Evolutionary conservation across 768 basidiomycete species (phyloP).

Genomic region (Pholiota conissans): DNA sequence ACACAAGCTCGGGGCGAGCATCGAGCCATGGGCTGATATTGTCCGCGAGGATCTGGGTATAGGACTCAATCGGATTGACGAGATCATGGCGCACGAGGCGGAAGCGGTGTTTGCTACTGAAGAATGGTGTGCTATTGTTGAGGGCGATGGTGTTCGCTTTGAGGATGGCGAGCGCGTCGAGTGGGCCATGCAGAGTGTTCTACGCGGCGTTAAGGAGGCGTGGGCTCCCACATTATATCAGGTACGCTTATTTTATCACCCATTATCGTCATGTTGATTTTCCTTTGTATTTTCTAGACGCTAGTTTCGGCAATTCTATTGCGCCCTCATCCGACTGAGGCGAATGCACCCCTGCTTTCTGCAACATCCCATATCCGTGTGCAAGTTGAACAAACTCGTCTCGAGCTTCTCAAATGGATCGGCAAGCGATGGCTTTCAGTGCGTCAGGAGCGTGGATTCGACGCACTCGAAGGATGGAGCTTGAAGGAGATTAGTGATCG

Average conservation of each 20-base stretch:
- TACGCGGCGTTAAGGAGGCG: slow-evolving; percentile 61
- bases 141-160: slow-evolving; percentile 70
- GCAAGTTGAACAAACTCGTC: slow-evolving; percentile 70
- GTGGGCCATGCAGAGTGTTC: slow-evolving; percentile 65
- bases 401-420: slow-evolving; percentile 73
- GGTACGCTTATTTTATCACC: slow-evolving; percentile 33
- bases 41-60: slow-evolving; percentile 66
- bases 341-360: slow-evolving; percentile 60
- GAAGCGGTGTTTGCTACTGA: slow-evolving; percentile 64
- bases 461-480: slow-evolving; percentile 81
- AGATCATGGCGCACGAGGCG: slow-evolving; percentile 56
- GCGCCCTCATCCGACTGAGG: slow-evolving; percentile 60
- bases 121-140: slow-evolving; percentile 78
- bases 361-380: slow-evolving; percentile 70
- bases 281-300: slow-evolving; percentile 40
- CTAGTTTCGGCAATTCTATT: slow-evolving; percentile 75
- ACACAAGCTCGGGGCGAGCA: slow-evolving; percentile 49
- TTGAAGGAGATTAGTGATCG: slow-evolving; percentile 85
- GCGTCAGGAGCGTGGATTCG: slow-evolving; percentile 78
- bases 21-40: slow-evolving; percentile 72
- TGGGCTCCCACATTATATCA: slow-evolving; percentile 78
- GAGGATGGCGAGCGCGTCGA: slow-evolving; percentile 80
- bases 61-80: slow-evolving; percentile 63
- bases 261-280: background rate
- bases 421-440: slow-evolving; percentile 76